Base-by-base conservation (phyloP, 495 filamentous ascomycete species). In the Talaromyces nanjingensis region DNA sequence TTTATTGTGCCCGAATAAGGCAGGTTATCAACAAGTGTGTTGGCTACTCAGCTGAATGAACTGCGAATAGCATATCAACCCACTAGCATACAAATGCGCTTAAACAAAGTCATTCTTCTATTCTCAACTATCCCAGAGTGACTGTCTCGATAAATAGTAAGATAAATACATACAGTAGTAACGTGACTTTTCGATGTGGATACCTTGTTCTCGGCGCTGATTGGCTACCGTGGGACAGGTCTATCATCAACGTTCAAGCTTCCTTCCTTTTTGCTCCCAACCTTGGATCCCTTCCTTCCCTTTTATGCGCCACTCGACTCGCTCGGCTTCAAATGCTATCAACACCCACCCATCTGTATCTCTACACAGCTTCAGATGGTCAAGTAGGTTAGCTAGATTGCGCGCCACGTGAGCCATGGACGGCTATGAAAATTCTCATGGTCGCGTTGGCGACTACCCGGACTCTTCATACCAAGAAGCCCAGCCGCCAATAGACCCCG, bases 381-480 rank as follows among this genome's bases (percentile, higher is more conserved):
- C 45, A 20, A 49, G 18, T 49, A 20, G 45, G 14, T 12, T 4
- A 49, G 45, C 4, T 12, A 49, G 45, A 49, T 3, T 20, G 45
- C n/a, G n/a, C 45, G 45, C 45, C 6, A 1, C 45, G 6, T 49
- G 45, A 57, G 24, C 54, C 7, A 57, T 57, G 54, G 54, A 18
- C 45, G 18, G 54, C 54, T 31, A 24, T 39, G 56, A 29, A 37
- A 59, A 31, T n/a, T 34, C 14, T 12, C 25, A 18, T 37, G 27
- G 22, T 31, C 56, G 11, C 18, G 22, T 42, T n/a, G 39, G 20
- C 25, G 57, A 59, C 31, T 29, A 22, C 20, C 29, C 73, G 7
- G 72, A 73, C 4, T 78, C 77, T 37, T 69, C 75, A 60, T 78
- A 74, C 75, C 74, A 75, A 62, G 69, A 65, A 14, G 58, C 22